phyloP scores from a whole-genome alignment of 345 rosid genomes.

The Heritiera fomes region DNA sequence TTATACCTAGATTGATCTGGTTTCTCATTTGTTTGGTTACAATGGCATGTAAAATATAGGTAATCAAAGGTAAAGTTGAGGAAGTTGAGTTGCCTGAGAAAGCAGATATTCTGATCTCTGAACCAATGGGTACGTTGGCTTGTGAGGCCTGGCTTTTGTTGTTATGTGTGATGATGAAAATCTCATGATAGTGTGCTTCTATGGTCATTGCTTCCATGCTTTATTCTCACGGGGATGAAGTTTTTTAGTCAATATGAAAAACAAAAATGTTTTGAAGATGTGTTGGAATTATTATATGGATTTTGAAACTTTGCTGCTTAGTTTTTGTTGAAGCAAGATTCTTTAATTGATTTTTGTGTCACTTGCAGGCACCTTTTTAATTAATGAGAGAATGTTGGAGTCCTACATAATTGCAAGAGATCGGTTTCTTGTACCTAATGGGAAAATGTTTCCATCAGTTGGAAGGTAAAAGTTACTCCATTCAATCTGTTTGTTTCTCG shows the following conservation, averaged over 20 bases:
- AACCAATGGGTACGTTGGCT: conserved; percentile 83
- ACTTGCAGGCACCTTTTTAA: conserved; percentile 79
- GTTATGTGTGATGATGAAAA: neutral
- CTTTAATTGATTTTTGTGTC: conserved; percentile 1
- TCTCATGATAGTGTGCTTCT: neutral
- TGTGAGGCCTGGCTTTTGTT: conserved; percentile 16
- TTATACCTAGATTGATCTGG: conserved; percentile 1
- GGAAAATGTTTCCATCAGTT: conserved; percentile 90
- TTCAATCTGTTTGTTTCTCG: conserved; percentile 5
- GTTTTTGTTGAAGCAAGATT: conserved; percentile 4
- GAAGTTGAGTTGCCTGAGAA: conserved; percentile 95
- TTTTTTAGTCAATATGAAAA: conserved; percentile 2
- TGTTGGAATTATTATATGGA: conserved; percentile 6
- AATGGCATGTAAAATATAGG: conserved; percentile 44
- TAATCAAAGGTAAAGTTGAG: conserved; percentile 95
- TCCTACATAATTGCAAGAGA: conserved; percentile 98
- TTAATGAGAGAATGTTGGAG: conserved; percentile 98
- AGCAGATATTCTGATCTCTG: conserved; percentile 95
- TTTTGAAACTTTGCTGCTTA: conserved; percentile 6
- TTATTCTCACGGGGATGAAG: neutral
- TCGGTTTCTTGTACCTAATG: conserved; percentile 77
- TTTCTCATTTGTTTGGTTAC: conserved; percentile 19
- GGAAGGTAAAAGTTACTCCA: conserved; percentile 66
- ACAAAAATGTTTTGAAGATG: neutral
- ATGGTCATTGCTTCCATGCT: neutral